Percentiles rank a stretch among this genome's conserved stretches.
Conservation (phyloP, 768 basidiomycete species). For the Lentinula edodes region DNA sequence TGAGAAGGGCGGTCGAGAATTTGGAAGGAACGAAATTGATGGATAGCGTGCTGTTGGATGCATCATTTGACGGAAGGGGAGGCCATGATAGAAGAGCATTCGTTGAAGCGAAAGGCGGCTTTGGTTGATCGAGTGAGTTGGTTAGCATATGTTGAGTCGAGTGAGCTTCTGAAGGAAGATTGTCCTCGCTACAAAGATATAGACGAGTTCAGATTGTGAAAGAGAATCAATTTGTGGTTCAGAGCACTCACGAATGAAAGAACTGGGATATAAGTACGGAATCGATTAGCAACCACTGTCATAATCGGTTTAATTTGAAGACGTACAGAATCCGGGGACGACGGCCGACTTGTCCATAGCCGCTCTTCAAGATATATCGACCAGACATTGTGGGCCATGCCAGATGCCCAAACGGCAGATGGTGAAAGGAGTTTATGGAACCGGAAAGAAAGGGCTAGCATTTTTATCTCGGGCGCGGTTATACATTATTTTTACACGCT, state of each 20-base stretch:
- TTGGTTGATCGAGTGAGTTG: conserved; percentile 33
- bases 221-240: not conserved
- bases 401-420: conserved; percentile 7
- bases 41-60: conserved; percentile 34
- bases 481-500: not conserved
- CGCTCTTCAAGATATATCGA: conserved; percentile 37
- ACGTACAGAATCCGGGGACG: conserved; percentile 10
- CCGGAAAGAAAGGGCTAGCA: not conserved
- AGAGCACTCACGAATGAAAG: not conserved
- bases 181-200: conserved; percentile 29
- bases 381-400: conserved; percentile 47
- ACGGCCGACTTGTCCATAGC: conserved; percentile 10
- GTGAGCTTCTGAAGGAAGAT: conserved; percentile 35
- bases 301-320: conserved; percentile 9
- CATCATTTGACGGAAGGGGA: not conserved
- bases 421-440: conserved; percentile 11
- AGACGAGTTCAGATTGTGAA: conserved; percentile 24
- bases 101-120: conserved; percentile 29
- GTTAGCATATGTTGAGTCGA: conserved; percentile 45
- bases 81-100: conserved; percentile 13
- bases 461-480: not conserved
- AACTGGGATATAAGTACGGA: not conserved
- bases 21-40: conserved; percentile 77
- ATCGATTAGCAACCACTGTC: conserved; percentile 6
- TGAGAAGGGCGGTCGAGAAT: conserved; percentile 49